Evolutionary conservation across 176 grass and related monocot species (phyloP), one percentile per base, ranked within the genome.

Genomic region (Zizania latifolia): DNA sequence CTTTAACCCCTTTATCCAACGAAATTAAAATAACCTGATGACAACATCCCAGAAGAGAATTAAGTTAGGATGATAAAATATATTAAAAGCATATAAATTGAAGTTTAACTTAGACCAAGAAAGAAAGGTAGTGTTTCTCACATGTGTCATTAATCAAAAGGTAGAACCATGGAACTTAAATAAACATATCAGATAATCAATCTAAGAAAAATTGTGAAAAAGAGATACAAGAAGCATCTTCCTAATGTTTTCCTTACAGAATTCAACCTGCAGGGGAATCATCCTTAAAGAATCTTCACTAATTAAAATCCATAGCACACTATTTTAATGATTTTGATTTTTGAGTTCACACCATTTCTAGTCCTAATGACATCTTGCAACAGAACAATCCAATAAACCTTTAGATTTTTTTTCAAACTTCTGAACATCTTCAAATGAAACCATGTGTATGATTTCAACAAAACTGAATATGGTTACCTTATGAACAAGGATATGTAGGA

Each of bases 401-500:
- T 73, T 68, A 57, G 1, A 67, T 50, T 5, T 60, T 70, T 76
- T 66, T 45, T 71, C 15, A 62, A 71, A 10, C 59, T 41, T 30
- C 23, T 56, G 36, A 29, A 78, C 28, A 50, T 41, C 16, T 58
- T 48, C 5, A 57, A 48, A 57, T 36, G 31, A 76, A 65, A 57
- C 12, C 30, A 76, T 39, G 50, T 82, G 48, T 55, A 45, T 10
- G 4, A 78, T 35, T 56, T 56, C 40, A 58, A 62, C 1, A 17
- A 83, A 86, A 79, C 64, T 74, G 11, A 72, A 71, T 43, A 79
- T 39, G 16, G 37, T 81, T 92, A 99, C 95, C 91, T 99, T 99
- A 70, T 99, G 91, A 84, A 99, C 89, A 82, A 99, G 95, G 72
- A 99, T 92, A 75, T 90, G 90, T 60, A 99, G 65, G 58, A 93